Evolutionary conservation across 768 basidiomycete species (phyloP).

Genomic region (Pleurotus djamor): DNA sequence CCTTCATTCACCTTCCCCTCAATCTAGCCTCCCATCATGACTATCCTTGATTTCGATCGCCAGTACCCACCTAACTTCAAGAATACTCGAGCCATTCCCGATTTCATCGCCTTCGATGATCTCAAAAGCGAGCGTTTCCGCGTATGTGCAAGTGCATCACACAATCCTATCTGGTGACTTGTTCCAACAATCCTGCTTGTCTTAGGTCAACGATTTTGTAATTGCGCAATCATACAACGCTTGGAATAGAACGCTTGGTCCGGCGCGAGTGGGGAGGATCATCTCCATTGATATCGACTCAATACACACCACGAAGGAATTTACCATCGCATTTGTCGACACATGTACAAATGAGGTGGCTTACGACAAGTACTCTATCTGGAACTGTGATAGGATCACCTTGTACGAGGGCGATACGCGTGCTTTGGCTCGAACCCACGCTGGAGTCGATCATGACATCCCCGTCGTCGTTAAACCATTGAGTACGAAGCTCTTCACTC

Average conservation of each 20-base stretch:
- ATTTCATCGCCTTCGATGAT: background rate
- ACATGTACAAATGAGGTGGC: background rate
- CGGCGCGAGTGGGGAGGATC: background rate
- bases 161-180: background rate
- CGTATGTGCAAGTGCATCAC: background rate
- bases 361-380: background rate
- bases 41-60: background rate
- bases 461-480: too few relatives aligned
- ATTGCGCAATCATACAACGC: background rate
- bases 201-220: background rate
- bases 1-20: too few relatives aligned
- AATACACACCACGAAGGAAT: background rate
- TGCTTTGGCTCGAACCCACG: too few relatives aligned
- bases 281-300: background rate
- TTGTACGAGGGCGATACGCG: background rate
- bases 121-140: background rate
- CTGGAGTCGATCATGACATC: too few relatives aligned
- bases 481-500: too few relatives aligned
- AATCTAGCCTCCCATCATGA: background rate
- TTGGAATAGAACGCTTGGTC: background rate
- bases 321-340: background rate
- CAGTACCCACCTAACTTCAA: background rate
- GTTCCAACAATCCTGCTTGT: background rate
- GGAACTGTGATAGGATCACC: background rate
- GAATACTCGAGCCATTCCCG: background rate